These are phyloP conservation scores for Diaporthe nobilis DNA, from an alignment of 2,329 filamentous ascomycete species.

Conservation along the genomic window DNA sequence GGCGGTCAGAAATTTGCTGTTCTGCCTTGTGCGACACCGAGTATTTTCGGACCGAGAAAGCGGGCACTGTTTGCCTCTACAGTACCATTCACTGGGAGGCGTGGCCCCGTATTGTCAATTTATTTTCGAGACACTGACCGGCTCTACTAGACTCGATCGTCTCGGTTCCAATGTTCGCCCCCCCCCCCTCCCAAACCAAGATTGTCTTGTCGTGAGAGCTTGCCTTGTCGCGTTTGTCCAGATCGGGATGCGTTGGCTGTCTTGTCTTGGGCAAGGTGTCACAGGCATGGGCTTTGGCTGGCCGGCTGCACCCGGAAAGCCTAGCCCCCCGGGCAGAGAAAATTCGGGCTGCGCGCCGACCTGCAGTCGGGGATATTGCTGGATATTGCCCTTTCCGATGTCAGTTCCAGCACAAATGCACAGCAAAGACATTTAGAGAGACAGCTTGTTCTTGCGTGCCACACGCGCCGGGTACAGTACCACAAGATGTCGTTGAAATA, in stretches of 20 bases:
- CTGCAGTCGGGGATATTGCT: conserved; percentile 18
- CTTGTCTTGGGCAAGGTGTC: conserved; percentile 23
- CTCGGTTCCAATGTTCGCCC: neutral
- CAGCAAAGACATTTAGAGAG: neutral
- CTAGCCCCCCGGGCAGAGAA: conserved; percentile 4
- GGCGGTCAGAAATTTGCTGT: conserved; percentile 34
- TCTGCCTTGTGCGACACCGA: conserved; percentile 39
- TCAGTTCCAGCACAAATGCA: conserved; percentile 28
- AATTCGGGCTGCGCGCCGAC: conserved; percentile 16
- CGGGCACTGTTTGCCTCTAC: conserved; percentile 9
- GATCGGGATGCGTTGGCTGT: conserved; percentile 18
- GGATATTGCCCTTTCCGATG: conserved; percentile 27
- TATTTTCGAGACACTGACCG: conserved; percentile 38
- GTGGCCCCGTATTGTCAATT: conserved; percentile 29
- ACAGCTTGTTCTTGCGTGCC: neutral
- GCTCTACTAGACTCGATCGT: conserved; percentile 1
- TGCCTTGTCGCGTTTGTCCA: neutral
- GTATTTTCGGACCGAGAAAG: conserved; percentile 32
- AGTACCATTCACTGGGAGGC: neutral
- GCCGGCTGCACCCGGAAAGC: conserved; percentile 38
- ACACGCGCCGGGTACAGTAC: conserved; percentile 35
- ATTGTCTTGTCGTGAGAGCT: conserved; percentile 10
- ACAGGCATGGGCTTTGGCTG: neutral
- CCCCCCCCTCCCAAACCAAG: neutral
- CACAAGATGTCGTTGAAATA: conserved; percentile 39